A percentile compares a stretch with the other conserved stretches of the same genome.
Evolutionary conservation across 139 green algal species (phyloP).

Genomic region (Desmodesmus armatus): DNA sequence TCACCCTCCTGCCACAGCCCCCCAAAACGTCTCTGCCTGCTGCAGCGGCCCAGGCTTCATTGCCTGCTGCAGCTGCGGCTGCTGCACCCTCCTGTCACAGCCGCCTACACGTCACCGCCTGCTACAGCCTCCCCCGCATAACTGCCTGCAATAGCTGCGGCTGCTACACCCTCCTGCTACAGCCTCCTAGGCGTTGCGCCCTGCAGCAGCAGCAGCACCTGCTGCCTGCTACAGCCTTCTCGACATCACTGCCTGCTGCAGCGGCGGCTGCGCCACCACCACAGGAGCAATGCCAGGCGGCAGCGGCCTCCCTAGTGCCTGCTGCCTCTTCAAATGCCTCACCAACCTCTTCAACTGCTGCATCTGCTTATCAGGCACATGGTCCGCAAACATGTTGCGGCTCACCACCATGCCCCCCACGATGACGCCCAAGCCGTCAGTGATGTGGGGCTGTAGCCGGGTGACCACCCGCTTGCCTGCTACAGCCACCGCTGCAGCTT

Average conservation of each 20-base stretch:
- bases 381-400: slow-evolving; percentile 37
- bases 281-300: neutral
- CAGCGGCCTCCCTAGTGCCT: neutral
- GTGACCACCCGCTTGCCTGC: neutral
- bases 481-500: neutral
- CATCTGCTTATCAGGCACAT: slow-evolving; percentile 27
- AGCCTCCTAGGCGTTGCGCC: neutral
- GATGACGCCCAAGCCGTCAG: slow-evolving; percentile 10
- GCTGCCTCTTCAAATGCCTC: neutral
- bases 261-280: neutral
- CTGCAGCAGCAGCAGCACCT: neutral
- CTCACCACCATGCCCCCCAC: slow-evolving; percentile 39
- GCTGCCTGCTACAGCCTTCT: neutral
- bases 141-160: too few species aligned
- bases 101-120: too few species aligned
- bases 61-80: too few species aligned
- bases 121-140: too few species aligned
- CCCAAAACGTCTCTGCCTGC: too few species aligned
- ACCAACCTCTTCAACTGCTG: slow-evolving; percentile 17
- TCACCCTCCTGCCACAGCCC: too few species aligned
- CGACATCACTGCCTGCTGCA: neutral
- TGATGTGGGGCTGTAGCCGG: neutral
- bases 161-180: too few species aligned
- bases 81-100: too few species aligned
- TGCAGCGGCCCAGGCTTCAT: too few species aligned